Evolutionary conservation across 139 green algal genomes (phyloP), one percentile per base, ranked within the genome.

Genomic region (Chlamydomonas incerta): DNA sequence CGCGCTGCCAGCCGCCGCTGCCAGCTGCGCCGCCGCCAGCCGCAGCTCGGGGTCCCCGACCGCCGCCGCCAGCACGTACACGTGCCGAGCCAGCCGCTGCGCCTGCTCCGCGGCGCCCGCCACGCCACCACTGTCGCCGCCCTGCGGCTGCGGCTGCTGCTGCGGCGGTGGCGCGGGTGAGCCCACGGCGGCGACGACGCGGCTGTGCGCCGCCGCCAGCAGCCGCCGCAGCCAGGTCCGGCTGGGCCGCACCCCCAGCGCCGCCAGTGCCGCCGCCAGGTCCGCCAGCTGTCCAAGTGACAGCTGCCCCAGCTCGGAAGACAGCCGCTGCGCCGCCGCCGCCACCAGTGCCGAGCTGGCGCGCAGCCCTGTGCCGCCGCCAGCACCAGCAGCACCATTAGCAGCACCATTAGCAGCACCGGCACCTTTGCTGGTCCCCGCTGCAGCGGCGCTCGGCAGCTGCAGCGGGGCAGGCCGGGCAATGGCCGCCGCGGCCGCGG

Each of bases 301-400:
- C n/a, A 72, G 66, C 68, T 52, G 18, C 68, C 11, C 24, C 69
- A 57, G 69, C 24, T 57, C 75, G 8, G 46, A 26, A 41, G 20
- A 3, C 62, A 83, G 63, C 58, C 17, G 34, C n/a, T 37, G 41
- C 77, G 41, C 26, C 20, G 65, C 15, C 33, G 62, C 63, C 0
- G 13, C 62, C 46, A 83, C 24, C 21, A 83, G 29, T 28, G 77
- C 77, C 62, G 77, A 34, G 21, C 77, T 66, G 26, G 74, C 63
- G 14, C 26, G 41, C 37, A 83, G 47, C 3, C 77, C 62, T 3
- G 57, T 21, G 31, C 55, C 34, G 33, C 57, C 33, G 23, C 55
- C n/a, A n/a, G n/a, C n/a, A n/a, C n/a, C n/a, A n/a, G n/a, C n/a
- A n/a, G n/a, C n/a, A n/a, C n/a, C n/a, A n/a, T n/a, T n/a, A n/a